Evolutionary conservation across 2,329 filamentous ascomycete species (phyloP).

Genomic region (Aspergillus terreus): DNA sequence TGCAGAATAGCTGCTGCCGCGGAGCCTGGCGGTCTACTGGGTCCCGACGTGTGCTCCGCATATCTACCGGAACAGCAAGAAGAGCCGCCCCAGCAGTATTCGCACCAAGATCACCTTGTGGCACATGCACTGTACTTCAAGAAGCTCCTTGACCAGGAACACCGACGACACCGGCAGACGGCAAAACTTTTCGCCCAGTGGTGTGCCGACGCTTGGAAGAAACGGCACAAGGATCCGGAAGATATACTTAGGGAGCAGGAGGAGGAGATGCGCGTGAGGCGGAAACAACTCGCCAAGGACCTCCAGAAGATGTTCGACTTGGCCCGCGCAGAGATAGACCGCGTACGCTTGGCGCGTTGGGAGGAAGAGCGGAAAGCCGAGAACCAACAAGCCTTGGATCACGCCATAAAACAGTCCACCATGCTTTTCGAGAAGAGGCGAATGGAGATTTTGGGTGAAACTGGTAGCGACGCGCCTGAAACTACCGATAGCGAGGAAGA

Average conservation of each 20-base stretch:
- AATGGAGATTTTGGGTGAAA: conserved; percentile 46
- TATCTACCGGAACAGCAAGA: conserved; percentile 70
- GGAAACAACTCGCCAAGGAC: conserved; percentile 67
- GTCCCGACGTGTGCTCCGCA: conserved; percentile 63
- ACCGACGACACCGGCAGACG: conserved; percentile 67
- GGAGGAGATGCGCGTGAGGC: conserved; percentile 63
- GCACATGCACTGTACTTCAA: conserved; percentile 77
- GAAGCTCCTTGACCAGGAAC: conserved; percentile 74
- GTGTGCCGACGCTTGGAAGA: conserved; percentile 41
- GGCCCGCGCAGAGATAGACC: conserved; percentile 56
- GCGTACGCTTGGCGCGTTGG: conserved; percentile 53
- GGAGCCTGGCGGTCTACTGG: conserved; percentile 71
- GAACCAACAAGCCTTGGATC: conserved; percentile 52
- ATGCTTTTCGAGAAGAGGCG: conserved; percentile 47
- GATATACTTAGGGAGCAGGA: conserved; percentile 77
- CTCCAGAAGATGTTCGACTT: conserved; percentile 60
- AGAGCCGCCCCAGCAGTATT: conserved; percentile 74
- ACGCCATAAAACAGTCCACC: conserved; percentile 51
- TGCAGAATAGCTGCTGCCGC: conserved; percentile 68
- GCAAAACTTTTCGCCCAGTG: conserved; percentile 72
- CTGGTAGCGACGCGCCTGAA: conserved; percentile 68
- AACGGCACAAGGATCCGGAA: conserved; percentile 52
- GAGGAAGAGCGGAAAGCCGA: conserved; percentile 52
- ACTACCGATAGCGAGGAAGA: conserved; percentile 51
- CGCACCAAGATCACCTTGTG: conserved; percentile 80